Evolutionary conservation across 345 rosid genomes (phyloP), one percentile per base, ranked within the genome.

Genomic region (Camelina neglecta): DNA sequence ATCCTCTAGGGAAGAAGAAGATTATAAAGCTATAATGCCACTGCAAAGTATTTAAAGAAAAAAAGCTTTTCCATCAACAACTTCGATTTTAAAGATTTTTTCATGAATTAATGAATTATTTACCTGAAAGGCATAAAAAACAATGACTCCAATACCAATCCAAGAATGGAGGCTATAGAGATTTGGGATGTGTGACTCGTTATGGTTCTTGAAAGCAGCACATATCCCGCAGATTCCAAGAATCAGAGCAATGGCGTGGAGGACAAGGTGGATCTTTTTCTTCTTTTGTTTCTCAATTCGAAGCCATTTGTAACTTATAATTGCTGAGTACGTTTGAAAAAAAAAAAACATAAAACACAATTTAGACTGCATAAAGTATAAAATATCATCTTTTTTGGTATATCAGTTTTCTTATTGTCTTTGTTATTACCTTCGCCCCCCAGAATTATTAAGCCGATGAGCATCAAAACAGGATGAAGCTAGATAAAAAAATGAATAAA

Each of bases 161-260:
- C 98, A 94, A 65, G 98, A 92, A 78, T 94, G 97, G 64, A 94
- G 69, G 73, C 95, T 94, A 71, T 94, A 92, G 54, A 94, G 90
- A 82, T 92, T 87, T 74, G 75, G 87, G 53, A 90, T 86, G 68
- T 78, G 24, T 49, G 87, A 85, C 81, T 90, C 93, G 2, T 90
- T 92, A 44, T 90, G 98, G 59, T 68, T 85, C 77, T 85, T 94
- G 87, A 92, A 92, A 7, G 93, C 97, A 0, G 92, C 69, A 57
- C 56, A 78, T 38, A 90, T 80, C 47, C 97, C 98, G 31, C 85
- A 60, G 1, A 83, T 81, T 13, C 96, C 96, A 1, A 94, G 87
- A 16, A 75, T 65, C 1, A 89, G 74, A 7, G 96, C 94, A 75
- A 83, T 67, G 41, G 85, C 95, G 64, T 92, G 97, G 26, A 94